Evolutionary conservation across 2,329 filamentous ascomycete genomes (phyloP).

Genomic region (Celoporthe dispersa): DNA sequence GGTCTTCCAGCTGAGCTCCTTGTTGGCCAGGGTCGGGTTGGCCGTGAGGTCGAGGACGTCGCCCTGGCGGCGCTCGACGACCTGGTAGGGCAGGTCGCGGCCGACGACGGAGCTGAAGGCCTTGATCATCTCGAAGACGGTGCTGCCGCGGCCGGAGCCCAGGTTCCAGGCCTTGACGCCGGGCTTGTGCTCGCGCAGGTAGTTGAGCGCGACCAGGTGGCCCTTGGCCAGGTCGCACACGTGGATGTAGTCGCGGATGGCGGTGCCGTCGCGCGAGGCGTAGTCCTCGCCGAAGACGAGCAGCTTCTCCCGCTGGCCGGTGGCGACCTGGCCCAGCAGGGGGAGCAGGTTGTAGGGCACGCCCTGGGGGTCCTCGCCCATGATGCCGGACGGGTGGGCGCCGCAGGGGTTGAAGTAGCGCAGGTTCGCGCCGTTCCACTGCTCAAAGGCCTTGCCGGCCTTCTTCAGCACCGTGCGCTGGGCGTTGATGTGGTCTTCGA

Average conservation of each 20-base stretch:
- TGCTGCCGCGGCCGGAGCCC: slow-evolving; percentile 91
- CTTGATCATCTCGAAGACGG: slow-evolving; percentile 96
- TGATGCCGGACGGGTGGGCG: slow-evolving; percentile 91
- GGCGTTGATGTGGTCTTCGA: slow-evolving; percentile 87
- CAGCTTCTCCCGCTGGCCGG: slow-evolving; percentile 91
- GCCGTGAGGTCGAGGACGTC: slow-evolving; percentile 96
- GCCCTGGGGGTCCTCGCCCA: slow-evolving; percentile 97
- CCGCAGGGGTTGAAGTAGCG: slow-evolving; percentile 98
- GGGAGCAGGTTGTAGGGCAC: slow-evolving; percentile 96
- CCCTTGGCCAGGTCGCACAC: slow-evolving; percentile 87
- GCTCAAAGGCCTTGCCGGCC: slow-evolving; percentile 73
- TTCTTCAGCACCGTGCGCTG: slow-evolving; percentile 84
- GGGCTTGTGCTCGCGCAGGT: slow-evolving; percentile 81
- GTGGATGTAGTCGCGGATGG: slow-evolving; percentile 98
- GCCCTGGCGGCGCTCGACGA: slow-evolving; percentile 79
- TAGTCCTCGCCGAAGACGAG: slow-evolving; percentile 97
- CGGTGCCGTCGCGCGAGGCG: slow-evolving; percentile 84
- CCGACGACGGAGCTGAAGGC: slow-evolving; percentile 90
- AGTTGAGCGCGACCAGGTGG: slow-evolving; percentile 87
- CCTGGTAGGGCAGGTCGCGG: slow-evolving; percentile 82
- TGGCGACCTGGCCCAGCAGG: slow-evolving; percentile 91
- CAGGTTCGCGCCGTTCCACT: slow-evolving; percentile 92
- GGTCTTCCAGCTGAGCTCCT: slow-evolving; percentile 91
- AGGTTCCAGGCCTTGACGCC: slow-evolving; percentile 97
- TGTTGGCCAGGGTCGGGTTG: slow-evolving; percentile 84